These are phyloP conservation scores for Fraxinus paxiana DNA, from an alignment of 305 asterid genomes.

Conservation along the genomic window DNA sequence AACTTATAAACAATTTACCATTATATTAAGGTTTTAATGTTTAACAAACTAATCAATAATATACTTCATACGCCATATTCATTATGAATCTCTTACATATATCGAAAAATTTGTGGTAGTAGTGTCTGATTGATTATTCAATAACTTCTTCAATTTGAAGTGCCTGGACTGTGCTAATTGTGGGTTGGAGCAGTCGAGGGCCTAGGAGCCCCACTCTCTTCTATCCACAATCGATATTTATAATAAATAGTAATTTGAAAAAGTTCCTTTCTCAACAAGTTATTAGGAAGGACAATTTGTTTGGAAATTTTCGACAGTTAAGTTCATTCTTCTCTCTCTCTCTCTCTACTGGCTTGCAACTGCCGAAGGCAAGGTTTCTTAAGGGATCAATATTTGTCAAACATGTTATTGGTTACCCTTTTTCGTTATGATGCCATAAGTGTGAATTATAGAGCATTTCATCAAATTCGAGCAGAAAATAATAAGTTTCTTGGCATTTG, in stretches of 20 bases:
- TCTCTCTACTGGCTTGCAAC: constrained; percentile 2
- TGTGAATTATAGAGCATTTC: not conserved
- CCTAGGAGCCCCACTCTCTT: not conserved
- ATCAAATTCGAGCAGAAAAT: constrained; percentile 12
- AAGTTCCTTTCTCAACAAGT: constrained; percentile 9
- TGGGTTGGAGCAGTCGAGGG: not conserved
- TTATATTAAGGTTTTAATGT: not conserved
- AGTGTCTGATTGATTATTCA: not conserved
- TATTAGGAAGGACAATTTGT: constrained; percentile 16
- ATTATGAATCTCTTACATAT: not conserved
- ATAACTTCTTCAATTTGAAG: not conserved
- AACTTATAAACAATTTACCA: not conserved
- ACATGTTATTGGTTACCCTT: constrained; percentile 8
- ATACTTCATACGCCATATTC: not conserved
- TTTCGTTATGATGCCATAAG: not conserved
- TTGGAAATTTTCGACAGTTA: not conserved
- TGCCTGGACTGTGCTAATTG: not conserved
- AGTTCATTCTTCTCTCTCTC: not conserved
- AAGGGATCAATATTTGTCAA: not conserved
- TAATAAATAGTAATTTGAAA: not conserved
- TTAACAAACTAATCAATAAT: not conserved
- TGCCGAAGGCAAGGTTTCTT: constrained; percentile 10
- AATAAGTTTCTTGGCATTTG: not conserved
- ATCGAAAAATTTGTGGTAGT: not conserved
- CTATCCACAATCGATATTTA: not conserved